These are phyloP conservation scores for Ceratobasidium theobromae DNA, from an alignment of 1,284 basidiomycete genomes.

Conservation along the genomic window DNA sequence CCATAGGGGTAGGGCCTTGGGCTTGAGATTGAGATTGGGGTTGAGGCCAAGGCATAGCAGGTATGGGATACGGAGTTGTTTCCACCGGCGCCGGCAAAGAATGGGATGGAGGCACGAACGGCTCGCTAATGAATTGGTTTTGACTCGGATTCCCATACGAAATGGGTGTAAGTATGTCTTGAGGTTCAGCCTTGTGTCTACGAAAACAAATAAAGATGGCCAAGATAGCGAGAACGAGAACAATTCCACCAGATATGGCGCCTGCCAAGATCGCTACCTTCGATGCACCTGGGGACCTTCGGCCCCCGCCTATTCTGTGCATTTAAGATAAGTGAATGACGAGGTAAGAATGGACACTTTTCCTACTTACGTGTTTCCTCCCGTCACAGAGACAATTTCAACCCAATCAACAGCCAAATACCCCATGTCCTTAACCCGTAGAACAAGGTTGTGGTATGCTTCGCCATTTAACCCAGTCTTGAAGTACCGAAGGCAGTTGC, in stretches of 20 bases:
- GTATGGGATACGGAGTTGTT: too few relatives aligned
- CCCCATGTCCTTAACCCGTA: slow-evolving; percentile 10
- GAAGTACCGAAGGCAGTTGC: slow-evolving; percentile 26
- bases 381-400: neutral
- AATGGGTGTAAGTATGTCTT: neutral
- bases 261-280: slow-evolving; percentile 16
- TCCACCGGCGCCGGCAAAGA: too few relatives aligned
- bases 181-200: neutral
- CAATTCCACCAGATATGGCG: slow-evolving; percentile 4
- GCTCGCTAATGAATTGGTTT: neutral
- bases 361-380: neutral
- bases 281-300: too few relatives aligned
- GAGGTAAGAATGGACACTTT: too few relatives aligned
- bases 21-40: too few relatives aligned
- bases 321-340: neutral
- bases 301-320: too few relatives aligned
- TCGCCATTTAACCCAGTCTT: slow-evolving; percentile 2
- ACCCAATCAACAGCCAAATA: slow-evolving; percentile 23
- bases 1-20: too few relatives aligned
- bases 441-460: slow-evolving; percentile 2
- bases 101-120: neutral
- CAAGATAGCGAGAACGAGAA: slow-evolving; percentile 5
- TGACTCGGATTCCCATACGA: neutral
- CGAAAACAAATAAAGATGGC: slow-evolving; percentile 2
- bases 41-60: slow-evolving; percentile 3